These are phyloP conservation scores for Arthrobotrys sinensis DNA, from an alignment of 2,329 filamentous ascomycete species.

Conservation along the genomic window DNA sequence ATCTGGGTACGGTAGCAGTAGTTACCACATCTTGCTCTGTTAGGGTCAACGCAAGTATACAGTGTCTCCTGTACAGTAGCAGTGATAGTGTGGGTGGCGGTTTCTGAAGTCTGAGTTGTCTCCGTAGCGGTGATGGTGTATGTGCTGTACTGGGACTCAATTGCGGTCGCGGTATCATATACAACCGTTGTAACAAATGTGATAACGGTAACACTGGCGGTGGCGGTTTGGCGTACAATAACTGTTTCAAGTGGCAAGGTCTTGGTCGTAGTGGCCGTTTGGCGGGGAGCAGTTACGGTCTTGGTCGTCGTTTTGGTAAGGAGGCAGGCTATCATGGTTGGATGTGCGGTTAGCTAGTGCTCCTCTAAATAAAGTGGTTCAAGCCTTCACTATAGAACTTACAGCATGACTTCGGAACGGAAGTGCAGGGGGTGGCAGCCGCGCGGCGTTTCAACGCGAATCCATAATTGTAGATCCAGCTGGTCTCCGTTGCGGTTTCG, in stretches of 20 bases:
- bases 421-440: slow-evolving; percentile 21
- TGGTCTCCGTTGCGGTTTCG: slow-evolving; percentile 6
- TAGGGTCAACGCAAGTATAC: slow-evolving; percentile 29
- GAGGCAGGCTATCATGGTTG: slow-evolving; percentile 23
- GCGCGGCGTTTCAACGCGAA: slow-evolving; percentile 32
- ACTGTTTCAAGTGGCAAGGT: slow-evolving; percentile 43
- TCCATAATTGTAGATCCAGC: slow-evolving; percentile 1
- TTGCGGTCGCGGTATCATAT: slow-evolving; percentile 21
- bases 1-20: slow-evolving; percentile 23
- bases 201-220: slow-evolving; percentile 41
- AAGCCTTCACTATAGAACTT: not conserved
- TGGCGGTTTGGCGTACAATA: slow-evolving; percentile 4
- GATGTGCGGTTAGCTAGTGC: not conserved
- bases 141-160: slow-evolving; percentile 46
- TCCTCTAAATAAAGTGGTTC: not conserved
- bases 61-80: slow-evolving; percentile 22
- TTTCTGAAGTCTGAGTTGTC: slow-evolving; percentile 29
- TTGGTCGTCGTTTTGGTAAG: slow-evolving; percentile 46
- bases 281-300: slow-evolving; percentile 30
- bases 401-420: slow-evolving; percentile 40
- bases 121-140: slow-evolving; percentile 33
- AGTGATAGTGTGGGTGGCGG: slow-evolving; percentile 27
- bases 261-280: slow-evolving; percentile 36
- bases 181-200: slow-evolving; percentile 43
- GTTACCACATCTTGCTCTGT: slow-evolving; percentile 13